Evolutionary conservation across 129 eudicot genomes (phyloP).

Genomic region (Ambrosia trifida): DNA sequence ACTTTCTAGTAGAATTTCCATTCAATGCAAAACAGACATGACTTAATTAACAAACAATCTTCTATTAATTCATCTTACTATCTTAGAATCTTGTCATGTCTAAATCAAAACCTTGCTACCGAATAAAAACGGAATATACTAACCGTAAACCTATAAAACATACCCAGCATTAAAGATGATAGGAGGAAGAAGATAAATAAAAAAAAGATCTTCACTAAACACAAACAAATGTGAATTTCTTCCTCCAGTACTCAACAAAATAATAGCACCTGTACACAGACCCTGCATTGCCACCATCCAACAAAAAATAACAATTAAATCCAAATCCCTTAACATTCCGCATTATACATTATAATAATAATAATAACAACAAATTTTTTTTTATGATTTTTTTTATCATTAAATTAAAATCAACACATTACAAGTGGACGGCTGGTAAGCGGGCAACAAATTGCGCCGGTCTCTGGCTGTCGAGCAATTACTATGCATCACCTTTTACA

Average conservation of each 20-base stretch:
- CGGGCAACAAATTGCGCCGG: too few species aligned
- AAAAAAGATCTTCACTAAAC: conserved; percentile 87
- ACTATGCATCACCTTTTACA: too few species aligned
- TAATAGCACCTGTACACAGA: conserved; percentile 68
- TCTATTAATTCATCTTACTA: background rate
- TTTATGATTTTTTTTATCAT: too few species aligned
- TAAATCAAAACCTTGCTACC: conserved; percentile 7
- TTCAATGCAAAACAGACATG: conserved; percentile 1
- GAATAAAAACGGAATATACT: background rate
- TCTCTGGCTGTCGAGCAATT: too few species aligned
- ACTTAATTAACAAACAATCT: background rate
- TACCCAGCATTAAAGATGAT: conserved; percentile 95
- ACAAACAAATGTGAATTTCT: conserved; percentile 71
- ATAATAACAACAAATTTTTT: too few species aligned
- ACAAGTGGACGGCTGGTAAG: too few species aligned
- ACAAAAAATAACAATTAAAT: background rate
- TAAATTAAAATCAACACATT: too few species aligned
- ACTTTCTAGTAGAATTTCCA: background rate
- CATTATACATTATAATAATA: background rate
- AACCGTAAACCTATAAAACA: conserved; percentile 11
- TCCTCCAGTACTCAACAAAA: conserved; percentile 58
- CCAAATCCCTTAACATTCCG: background rate
- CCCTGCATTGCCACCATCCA: conserved; percentile 52
- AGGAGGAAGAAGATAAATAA: conserved; percentile 89
- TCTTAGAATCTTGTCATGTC: conserved; percentile 5